These are phyloP conservation scores for Ganoderma resinaceum DNA, from an alignment of 1,284 basidiomycete genomes.

Conservation along the genomic window DNA sequence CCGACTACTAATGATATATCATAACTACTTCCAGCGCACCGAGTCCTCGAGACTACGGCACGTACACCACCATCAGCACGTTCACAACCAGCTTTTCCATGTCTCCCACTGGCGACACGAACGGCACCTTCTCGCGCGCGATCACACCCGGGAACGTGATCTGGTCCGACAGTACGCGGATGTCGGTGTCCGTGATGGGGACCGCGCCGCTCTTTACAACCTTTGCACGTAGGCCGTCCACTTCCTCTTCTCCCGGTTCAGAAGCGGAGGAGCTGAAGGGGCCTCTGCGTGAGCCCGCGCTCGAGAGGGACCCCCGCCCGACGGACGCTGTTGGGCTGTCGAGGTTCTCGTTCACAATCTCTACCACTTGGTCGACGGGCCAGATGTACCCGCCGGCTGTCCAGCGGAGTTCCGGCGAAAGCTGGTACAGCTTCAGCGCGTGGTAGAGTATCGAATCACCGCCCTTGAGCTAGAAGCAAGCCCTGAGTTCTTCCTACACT, in stretches of 20 bases:
- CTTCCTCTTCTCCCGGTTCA: constrained; percentile 44
- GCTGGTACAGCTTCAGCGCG: constrained; percentile 77
- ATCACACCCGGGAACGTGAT: constrained; percentile 50
- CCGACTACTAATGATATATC: constrained; percentile 11
- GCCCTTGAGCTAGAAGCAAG: constrained; percentile 67
- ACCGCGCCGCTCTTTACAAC: constrained; percentile 75
- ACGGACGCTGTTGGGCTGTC: constrained; percentile 43
- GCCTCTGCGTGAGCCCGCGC: constrained; percentile 44
- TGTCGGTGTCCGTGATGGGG: constrained; percentile 65
- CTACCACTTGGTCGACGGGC: constrained; percentile 74
- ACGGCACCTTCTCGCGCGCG: constrained; percentile 73
- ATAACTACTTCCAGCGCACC: background rate
- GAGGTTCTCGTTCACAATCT: constrained; percentile 58
- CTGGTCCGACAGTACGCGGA: constrained; percentile 66
- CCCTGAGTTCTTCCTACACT: background rate
- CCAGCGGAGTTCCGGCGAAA: constrained; percentile 77
- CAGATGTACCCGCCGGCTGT: constrained; percentile 82
- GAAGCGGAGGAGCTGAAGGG: constrained; percentile 48
- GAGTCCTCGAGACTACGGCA: constrained; percentile 48
- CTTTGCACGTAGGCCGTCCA: constrained; percentile 56
- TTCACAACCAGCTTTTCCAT: constrained; percentile 79
- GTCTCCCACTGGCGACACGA: constrained; percentile 63
- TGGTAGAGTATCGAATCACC: constrained; percentile 78
- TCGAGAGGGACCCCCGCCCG: constrained; percentile 41
- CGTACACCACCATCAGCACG: constrained; percentile 70